phyloP scores from a whole-genome alignment of 805 yeast genomes.

The Myxozyma melibiosi region DNA sequence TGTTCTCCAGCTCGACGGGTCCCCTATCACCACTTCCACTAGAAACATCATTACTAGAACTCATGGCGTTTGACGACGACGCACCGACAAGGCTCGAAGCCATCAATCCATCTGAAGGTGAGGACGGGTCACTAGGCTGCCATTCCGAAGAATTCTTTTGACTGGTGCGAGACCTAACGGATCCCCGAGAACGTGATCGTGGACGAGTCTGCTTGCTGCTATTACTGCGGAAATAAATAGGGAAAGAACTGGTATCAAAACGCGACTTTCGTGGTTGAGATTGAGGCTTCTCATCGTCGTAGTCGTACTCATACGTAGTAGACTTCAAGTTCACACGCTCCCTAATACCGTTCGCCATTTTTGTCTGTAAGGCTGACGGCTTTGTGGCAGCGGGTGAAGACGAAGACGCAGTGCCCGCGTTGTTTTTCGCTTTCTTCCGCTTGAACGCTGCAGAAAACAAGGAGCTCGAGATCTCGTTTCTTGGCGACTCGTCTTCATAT shows the following conservation, averaged over 20 bases:
- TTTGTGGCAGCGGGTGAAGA: not conserved
- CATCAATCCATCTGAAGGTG: slow-evolving; percentile 3
- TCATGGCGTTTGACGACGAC: not conserved
- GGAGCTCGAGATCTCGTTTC: slow-evolving; percentile 7
- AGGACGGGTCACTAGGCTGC: slow-evolving; percentile 4
- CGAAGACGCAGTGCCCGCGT: not conserved
- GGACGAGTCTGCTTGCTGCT: not conserved
- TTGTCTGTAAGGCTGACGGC: not conserved
- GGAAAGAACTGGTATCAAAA: slow-evolving; percentile 11
- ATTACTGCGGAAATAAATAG: slow-evolving; percentile 15
- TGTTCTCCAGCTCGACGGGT: slow-evolving; percentile 51
- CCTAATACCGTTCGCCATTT: slow-evolving; percentile 8
- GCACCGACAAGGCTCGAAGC: slow-evolving; percentile 4
- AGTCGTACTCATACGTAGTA: slow-evolving; percentile 10
- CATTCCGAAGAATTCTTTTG: slow-evolving; percentile 22
- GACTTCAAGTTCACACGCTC: slow-evolving; percentile 13
- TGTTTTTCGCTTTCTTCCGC: not conserved
- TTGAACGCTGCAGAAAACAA: slow-evolving; percentile 5
- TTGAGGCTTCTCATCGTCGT: slow-evolving; percentile 7
- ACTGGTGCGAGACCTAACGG: slow-evolving; percentile 9
- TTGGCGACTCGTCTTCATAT: slow-evolving; percentile 7
- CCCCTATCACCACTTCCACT: slow-evolving; percentile 27
- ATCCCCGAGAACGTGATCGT: slow-evolving; percentile 12
- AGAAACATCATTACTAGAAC: not conserved
- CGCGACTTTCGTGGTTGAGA: slow-evolving; percentile 6